Base-by-base conservation (phyloP, 495 filamentous ascomycete genomes). In the Penicillium cosmopolitanum region DNA sequence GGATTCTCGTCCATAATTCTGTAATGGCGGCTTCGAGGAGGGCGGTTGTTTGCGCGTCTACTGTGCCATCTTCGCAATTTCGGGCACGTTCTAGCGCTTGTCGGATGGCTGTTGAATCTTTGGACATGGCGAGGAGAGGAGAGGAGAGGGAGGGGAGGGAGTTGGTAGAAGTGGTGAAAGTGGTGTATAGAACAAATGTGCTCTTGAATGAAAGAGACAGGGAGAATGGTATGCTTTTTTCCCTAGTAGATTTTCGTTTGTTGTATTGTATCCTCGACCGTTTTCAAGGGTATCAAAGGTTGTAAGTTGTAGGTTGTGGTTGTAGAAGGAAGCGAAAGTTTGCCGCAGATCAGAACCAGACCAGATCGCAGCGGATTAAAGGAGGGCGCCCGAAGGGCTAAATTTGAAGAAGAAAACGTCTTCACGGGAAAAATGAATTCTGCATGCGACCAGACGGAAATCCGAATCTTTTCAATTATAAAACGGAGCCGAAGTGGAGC, bases 21-120 rank as follows among this genome's bases (percentile, higher is more conserved):
- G 63, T 58, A 19, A 91, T 71, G 21, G 84, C 84, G 25, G 62
- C 60, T 57, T 88, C 82, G 23, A 95, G 82, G 38, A 82, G 77
- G 13, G 65, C 64, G 25, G 66, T 68, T 47, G 89, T 79, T 16
- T 69, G 62, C 2, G 78, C 72, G 65, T 90, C 80, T n/a, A 78
- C 65, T 13, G 79, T 72, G 31, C 80, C 83, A 43, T 85, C 86
- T 48, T 84, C 77, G 63, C 77, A 84, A 57, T 89, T 85, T 51
- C 88, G 81, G 18, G 87, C 90, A 31, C 87, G 80, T 55, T 92
- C 85, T 31, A 95, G 74, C 18, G 87, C 87, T 54, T 66, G 65
- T 56, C 72, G 68, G 47, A 78, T 60, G 40, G 57, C 47, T 23
- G 62, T 55, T 51, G 63, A 61, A 50, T 68, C 64, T 46, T 62